phyloP scores from a whole-genome alignment of 805 yeast species.

The Metschnikowia henanensis region DNA sequence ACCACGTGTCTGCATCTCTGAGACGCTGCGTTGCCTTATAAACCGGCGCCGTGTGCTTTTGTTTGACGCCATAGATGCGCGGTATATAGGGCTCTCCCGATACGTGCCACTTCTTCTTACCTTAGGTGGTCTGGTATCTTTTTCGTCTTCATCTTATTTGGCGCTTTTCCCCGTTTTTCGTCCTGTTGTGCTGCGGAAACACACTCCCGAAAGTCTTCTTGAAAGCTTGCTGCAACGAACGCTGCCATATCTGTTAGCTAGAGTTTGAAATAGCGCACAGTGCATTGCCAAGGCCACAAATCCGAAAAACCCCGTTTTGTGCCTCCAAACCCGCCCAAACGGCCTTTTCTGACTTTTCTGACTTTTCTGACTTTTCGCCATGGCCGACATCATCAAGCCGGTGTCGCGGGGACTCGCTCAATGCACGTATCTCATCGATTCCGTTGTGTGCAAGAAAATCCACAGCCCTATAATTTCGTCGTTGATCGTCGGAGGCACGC shows the following conservation, averaged over 20 bases:
- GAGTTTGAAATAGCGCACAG: neutral
- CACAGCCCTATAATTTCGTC: constrained; percentile 21
- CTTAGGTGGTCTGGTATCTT: too few relatives aligned
- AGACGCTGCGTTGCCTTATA: neutral
- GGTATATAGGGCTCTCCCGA: neutral
- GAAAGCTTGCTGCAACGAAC: too few relatives aligned
- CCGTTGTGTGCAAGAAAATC: constrained; percentile 6
- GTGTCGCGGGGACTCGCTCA: constrained; percentile 5
- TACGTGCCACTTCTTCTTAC: neutral
- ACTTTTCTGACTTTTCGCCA: neutral
- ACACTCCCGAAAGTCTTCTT: too few relatives aligned
- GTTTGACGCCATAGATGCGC: neutral
- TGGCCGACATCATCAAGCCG: constrained; percentile 4
- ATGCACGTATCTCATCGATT: constrained; percentile 6
- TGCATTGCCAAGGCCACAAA: neutral
- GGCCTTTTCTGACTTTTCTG: too few relatives aligned
- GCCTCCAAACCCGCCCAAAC: too few relatives aligned
- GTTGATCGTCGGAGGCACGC: constrained; percentile 1
- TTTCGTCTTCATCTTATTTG: too few relatives aligned
- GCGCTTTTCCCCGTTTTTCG: neutral
- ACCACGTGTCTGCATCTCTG: neutral
- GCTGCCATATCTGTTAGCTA: too few relatives aligned
- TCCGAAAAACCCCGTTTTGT: too few relatives aligned
- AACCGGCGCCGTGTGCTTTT: neutral
- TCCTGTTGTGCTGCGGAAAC: neutral